Evolutionary conservation across 2,329 filamentous ascomycete genomes (phyloP).

Genomic region (Alternaria sp.): DNA sequence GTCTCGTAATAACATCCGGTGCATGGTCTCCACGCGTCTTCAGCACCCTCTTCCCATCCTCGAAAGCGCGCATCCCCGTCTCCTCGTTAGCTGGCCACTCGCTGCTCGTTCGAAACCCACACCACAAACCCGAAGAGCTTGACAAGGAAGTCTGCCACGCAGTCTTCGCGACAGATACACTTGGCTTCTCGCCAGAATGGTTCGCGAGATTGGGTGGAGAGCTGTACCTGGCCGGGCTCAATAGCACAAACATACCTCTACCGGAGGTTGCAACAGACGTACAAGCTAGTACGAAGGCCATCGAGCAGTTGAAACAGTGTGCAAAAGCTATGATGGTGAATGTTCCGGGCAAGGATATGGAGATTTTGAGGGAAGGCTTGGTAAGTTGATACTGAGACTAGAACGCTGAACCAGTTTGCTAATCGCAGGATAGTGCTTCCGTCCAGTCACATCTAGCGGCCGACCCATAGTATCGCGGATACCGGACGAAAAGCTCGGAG

Average conservation of each 20-base stretch:
- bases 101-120: slow-evolving; percentile 68
- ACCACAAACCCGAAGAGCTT: slow-evolving; percentile 54
- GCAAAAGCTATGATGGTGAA: slow-evolving; percentile 58
- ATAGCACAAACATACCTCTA: slow-evolving; percentile 65
- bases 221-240: slow-evolving; percentile 76
- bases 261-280: slow-evolving; percentile 62
- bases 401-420: slow-evolving; percentile 7
- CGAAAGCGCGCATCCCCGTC: slow-evolving; percentile 62
- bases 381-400: slow-evolving; percentile 25
- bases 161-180: slow-evolving; percentile 67
- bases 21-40: slow-evolving; percentile 76
- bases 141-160: slow-evolving; percentile 65
- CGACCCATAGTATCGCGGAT: slow-evolving; percentile 68
- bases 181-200: slow-evolving; percentile 71
- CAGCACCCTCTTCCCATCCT: slow-evolving; percentile 65
- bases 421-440: slow-evolving; percentile 62
- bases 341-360: slow-evolving; percentile 58
- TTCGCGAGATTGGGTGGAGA: slow-evolving; percentile 71
- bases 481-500: slow-evolving; percentile 62
- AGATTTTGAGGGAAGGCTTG: slow-evolving; percentile 68
- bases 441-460: slow-evolving; percentile 70
- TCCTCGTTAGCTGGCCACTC: slow-evolving; percentile 73
- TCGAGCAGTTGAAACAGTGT: slow-evolving; percentile 59
- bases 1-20: slow-evolving; percentile 71
- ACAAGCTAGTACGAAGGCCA: slow-evolving; percentile 54